Percentiles rank a stretch among this genome's conserved stretches.
Conservation (phyloP, 495 filamentous ascomycete genomes). For the Sphaerosporella brunnea region DNA sequence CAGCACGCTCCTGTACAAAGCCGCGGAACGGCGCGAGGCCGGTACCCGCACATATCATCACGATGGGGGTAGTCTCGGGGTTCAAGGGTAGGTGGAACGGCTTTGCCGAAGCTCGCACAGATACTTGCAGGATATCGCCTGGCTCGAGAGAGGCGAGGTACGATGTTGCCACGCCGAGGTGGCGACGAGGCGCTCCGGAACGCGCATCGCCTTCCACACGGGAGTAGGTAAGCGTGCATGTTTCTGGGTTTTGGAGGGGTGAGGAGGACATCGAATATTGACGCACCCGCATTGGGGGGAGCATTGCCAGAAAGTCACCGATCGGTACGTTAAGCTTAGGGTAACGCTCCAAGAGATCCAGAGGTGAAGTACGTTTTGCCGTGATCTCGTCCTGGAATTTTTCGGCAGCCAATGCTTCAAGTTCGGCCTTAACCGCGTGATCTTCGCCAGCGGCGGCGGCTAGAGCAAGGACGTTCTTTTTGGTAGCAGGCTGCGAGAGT, state of each 20-base stretch:
- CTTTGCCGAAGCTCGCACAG: conserved; percentile 38
- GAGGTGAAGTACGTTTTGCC: conserved; percentile 40
- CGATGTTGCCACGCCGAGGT: conserved; percentile 37
- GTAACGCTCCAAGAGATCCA: conserved; percentile 47
- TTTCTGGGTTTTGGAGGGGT: conserved; percentile 38
- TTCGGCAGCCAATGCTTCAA: conserved; percentile 34
- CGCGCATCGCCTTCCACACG: conserved; percentile 42
- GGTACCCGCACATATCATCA: conserved; percentile 43
- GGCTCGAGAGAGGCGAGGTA: conserved; percentile 37
- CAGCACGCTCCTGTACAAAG: conserved; percentile 50
- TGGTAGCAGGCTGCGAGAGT: conserved; percentile 48
- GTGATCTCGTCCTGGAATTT: conserved; percentile 37
- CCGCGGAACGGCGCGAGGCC: conserved; percentile 54
- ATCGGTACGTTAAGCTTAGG: conserved; percentile 39
- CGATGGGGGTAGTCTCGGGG: conserved; percentile 44
- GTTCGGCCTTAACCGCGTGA: conserved; percentile 26
- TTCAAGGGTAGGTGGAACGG: conserved; percentile 50
- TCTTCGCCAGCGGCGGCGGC: conserved; percentile 27
- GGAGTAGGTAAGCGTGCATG: conserved; percentile 48
- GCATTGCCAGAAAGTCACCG: conserved; percentile 45
- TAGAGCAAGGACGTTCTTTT: conserved; percentile 34
- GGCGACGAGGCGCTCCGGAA: conserved; percentile 31
- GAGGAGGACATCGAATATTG: conserved; percentile 72
- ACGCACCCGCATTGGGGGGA: conserved; percentile 55
- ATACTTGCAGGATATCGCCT: conserved; percentile 45